Evolutionary conservation across 345 rosid species (phyloP).

Genomic region (Acer saccharum): DNA sequence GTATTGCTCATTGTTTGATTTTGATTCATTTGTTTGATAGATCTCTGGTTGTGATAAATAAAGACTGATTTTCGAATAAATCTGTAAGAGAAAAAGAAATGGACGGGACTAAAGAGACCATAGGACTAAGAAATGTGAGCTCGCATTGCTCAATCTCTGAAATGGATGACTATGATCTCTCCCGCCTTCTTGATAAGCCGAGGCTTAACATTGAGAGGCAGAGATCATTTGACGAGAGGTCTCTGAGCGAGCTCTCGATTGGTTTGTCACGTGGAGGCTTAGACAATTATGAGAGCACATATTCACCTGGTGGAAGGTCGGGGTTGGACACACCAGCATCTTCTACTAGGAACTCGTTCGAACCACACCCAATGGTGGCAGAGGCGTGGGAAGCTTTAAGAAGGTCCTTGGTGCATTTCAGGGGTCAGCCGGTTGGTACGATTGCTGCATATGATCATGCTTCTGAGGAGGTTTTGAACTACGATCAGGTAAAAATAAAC

Average conservation of each 20-base stretch:
- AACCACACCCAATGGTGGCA: slow-evolving; percentile 94
- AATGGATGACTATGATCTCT: slow-evolving; percentile 71
- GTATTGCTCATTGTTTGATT: not conserved
- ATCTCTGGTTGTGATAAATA: not conserved
- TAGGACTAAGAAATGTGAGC: slow-evolving; percentile 69
- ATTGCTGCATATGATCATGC: slow-evolving; percentile 93
- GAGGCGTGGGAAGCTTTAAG: slow-evolving; percentile 97
- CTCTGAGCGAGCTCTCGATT: slow-evolving; percentile 81
- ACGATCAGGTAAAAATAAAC: slow-evolving; percentile 72
- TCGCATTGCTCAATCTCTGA: slow-evolving; percentile 81
- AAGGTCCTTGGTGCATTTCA: slow-evolving; percentile 73
- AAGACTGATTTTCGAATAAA: slow-evolving; percentile 1
- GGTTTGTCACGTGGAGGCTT: slow-evolving; percentile 56
- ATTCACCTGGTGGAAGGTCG: slow-evolving; percentile 68
- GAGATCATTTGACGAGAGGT: slow-evolving; percentile 93
- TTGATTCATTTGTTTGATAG: slow-evolving; percentile 15
- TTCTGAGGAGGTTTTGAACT: slow-evolving; percentile 92
- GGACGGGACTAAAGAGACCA: slow-evolving; percentile 54
- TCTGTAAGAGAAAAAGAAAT: slow-evolving; percentile 36
- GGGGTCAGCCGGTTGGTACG: slow-evolving; percentile 88
- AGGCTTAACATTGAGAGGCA: slow-evolving; percentile 85
- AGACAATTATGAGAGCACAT: slow-evolving; percentile 53
- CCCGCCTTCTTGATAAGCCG: slow-evolving; percentile 84
- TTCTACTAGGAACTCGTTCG: slow-evolving; percentile 81
- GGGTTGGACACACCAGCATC: slow-evolving; percentile 84